A percentile compares a stretch with the other conserved stretches of the same genome.
Conservation (phyloP, 2,329 filamentous ascomycete genomes). For the Pezicula radicicola region DNA sequence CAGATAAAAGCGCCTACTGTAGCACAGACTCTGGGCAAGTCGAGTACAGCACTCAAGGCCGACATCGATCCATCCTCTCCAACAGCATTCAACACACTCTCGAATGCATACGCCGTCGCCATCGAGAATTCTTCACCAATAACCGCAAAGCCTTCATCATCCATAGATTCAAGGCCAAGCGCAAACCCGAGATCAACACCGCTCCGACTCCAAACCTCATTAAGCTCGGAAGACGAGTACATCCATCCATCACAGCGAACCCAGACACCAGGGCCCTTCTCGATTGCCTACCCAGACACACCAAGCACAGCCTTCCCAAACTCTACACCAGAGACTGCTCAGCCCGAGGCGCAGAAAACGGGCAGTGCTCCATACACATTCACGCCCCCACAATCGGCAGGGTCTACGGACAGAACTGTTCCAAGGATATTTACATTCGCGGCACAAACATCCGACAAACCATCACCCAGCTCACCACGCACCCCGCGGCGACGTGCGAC, state of each 20-base stretch:
- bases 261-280: constrained; percentile 28
- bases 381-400: constrained; percentile 30
- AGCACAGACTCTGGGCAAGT: constrained; percentile 36
- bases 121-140: constrained; percentile 56
- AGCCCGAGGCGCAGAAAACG: constrained; percentile 11
- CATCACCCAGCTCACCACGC: constrained; percentile 30
- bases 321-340: constrained; percentile 15
- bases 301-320: constrained; percentile 23
- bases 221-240: constrained; percentile 14
- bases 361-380: constrained; percentile 22
- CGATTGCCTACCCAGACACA: constrained; percentile 28
- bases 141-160: constrained; percentile 26
- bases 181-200: constrained; percentile 37
- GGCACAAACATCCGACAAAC: constrained; percentile 13
- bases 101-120: constrained; percentile 61
- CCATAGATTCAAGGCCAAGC: constrained; percentile 22
- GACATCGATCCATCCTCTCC: constrained; percentile 55
- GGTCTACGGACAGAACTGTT: constrained; percentile 16
- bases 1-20: constrained; percentile 46
- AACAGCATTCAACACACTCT: constrained; percentile 63
- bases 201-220: constrained; percentile 26
- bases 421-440: constrained; percentile 25
- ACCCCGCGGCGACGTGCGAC: constrained; percentile 36
- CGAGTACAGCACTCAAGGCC: constrained; percentile 38
- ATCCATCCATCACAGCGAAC: constrained; percentile 24